Conservation (phyloP, 2,329 filamentous ascomycete genomes). For the Amylocarpus encephaloides region DNA sequence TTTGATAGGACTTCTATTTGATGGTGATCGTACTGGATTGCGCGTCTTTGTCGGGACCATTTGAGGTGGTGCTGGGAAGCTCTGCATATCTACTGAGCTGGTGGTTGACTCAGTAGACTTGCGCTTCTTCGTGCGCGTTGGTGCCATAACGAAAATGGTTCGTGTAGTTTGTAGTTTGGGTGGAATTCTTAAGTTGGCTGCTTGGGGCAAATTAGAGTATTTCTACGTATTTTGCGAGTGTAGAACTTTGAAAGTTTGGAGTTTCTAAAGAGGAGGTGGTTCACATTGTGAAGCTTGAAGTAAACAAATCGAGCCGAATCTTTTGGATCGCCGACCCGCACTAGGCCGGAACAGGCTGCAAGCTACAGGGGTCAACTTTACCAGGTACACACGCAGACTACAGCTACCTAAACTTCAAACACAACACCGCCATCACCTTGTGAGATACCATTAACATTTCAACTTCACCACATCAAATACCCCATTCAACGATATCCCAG, state of each 20-base stretch:
- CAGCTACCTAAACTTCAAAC: conserved; percentile 21
- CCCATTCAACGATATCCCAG: not conserved
- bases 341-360: conserved; percentile 15
- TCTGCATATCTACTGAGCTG: conserved; percentile 24
- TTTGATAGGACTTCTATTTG: conserved; percentile 54
- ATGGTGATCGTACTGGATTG: conserved; percentile 30
- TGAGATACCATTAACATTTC: conserved; percentile 2
- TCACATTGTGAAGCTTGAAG: conserved; percentile 21
- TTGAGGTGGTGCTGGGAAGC: conserved; percentile 25
- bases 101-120: conserved; percentile 35
- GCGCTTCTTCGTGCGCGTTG: conserved; percentile 40
- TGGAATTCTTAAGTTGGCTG: not conserved
- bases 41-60: conserved; percentile 34
- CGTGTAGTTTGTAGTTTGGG: conserved; percentile 11
- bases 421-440: conserved; percentile 11
- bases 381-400: conserved; percentile 25
- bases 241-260: not conserved
- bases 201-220: conserved; percentile 18
- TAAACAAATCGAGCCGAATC: conserved; percentile 36
- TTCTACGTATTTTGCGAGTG: not conserved
- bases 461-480: not conserved
- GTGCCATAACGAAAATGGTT: conserved; percentile 36
- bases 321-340: conserved; percentile 5
- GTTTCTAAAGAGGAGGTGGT: conserved; percentile 4
- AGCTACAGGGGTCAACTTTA: conserved; percentile 20